Percentiles rank a stretch among this genome's conserved stretches.
Evolutionary conservation across 805 yeast species (phyloP).

Genomic region (Yamadazyma ubonensis): DNA sequence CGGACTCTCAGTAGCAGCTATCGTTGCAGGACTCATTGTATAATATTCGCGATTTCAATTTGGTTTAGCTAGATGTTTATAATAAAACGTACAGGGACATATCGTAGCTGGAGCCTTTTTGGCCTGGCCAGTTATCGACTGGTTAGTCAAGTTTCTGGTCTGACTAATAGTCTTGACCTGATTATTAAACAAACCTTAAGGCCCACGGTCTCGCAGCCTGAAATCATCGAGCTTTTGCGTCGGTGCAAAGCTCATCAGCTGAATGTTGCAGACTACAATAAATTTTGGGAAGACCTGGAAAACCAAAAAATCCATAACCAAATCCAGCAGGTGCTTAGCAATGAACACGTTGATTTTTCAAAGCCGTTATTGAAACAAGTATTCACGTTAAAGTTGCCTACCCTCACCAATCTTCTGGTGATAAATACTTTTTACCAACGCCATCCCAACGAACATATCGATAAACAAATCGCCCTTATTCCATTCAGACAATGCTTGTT

Average conservation of each 20-base stretch:
- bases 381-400: conserved; percentile 35
- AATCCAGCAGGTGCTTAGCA: conserved; percentile 22
- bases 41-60: not conserved
- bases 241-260: conserved; percentile 24
- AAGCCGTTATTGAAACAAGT: conserved; percentile 25
- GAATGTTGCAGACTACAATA: conserved; percentile 20
- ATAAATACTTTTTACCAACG: conserved; percentile 26
- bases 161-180: too few relatives aligned
- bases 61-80: not conserved
- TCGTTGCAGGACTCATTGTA: not conserved
- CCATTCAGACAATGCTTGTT: conserved; percentile 62
- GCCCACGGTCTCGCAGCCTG: not conserved
- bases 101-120: not conserved
- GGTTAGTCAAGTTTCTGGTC: too few relatives aligned
- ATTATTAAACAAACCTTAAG: not conserved
- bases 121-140: too few relatives aligned
- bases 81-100: not conserved
- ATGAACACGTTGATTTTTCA: conserved; percentile 18
- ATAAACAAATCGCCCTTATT: conserved; percentile 48
- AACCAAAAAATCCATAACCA: conserved; percentile 20
- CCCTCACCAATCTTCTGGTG: conserved; percentile 26
- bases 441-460: conserved; percentile 29
- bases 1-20: not conserved
- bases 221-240: conserved; percentile 17
- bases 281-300: conserved; percentile 23